Percentiles rank a stretch among this genome's conserved stretches.
Evolutionary conservation across 805 yeast genomes (phyloP).

Genomic region (Saturnispora galanensis): DNA sequence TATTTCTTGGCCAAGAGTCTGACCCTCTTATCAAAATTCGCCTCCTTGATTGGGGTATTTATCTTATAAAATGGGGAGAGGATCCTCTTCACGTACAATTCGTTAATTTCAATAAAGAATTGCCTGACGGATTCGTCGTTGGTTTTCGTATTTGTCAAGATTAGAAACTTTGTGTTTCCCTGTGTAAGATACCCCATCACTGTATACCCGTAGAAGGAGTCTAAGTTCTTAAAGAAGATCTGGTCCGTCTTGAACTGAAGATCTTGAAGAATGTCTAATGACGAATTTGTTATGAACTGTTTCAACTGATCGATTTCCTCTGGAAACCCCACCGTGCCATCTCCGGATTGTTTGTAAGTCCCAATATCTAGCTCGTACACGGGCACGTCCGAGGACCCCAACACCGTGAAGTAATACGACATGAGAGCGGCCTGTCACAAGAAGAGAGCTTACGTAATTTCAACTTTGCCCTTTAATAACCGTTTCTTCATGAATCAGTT

Average conservation of each 20-base stretch:
- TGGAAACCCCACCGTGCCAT: slow-evolving; percentile 56
- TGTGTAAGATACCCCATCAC: slow-evolving; percentile 85
- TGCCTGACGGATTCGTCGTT: slow-evolving; percentile 67
- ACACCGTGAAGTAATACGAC: slow-evolving; percentile 83
- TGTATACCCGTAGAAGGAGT: slow-evolving; percentile 71
- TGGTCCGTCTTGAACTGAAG: slow-evolving; percentile 66
- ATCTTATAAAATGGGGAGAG: slow-evolving; percentile 79
- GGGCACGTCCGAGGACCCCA: slow-evolving; percentile 82
- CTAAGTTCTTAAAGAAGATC: slow-evolving; percentile 67
- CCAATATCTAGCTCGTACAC: slow-evolving; percentile 83
- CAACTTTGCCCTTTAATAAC: not conserved
- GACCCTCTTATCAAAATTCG: slow-evolving; percentile 67
- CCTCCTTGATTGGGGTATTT: slow-evolving; percentile 64
- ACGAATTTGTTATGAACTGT: slow-evolving; percentile 82
- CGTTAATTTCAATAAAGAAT: slow-evolving; percentile 79
- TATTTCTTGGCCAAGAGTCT: slow-evolving; percentile 67
- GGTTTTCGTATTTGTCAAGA: slow-evolving; percentile 51
- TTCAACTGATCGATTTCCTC: slow-evolving; percentile 65
- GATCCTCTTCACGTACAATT: slow-evolving; percentile 74
- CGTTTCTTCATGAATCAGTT: not conserved
- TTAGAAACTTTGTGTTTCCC: slow-evolving; percentile 73
- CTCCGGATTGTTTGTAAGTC: slow-evolving; percentile 55
- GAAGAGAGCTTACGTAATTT: not conserved
- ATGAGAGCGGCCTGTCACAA: not conserved
- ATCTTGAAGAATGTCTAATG: slow-evolving; percentile 88